Base-by-base conservation (phyloP, 345 rosid species). In the Populus ilicifolia region DNA sequence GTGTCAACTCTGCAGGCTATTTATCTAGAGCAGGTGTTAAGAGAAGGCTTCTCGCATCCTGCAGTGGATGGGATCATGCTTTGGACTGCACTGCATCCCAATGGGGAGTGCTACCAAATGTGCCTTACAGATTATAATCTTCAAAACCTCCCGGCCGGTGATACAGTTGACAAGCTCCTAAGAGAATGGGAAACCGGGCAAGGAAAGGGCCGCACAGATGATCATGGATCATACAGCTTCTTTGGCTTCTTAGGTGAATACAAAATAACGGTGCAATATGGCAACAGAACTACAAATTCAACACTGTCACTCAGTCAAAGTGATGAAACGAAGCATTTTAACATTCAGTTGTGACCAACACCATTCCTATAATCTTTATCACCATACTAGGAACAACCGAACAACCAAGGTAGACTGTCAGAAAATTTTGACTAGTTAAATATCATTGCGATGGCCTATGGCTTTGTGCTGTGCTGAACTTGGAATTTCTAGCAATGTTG, bases 71-170 rank as follows among this genome's bases (percentile, higher is more conserved):
- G 99, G 75, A 94, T 94, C 18, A 87, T 93, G 86, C 86, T 90
- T 6, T 94, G 98, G 99, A 88, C 97, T 0, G 98, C 99, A 33
- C 85, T 94, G 14, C 90, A 90, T 74, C 86, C 93, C 1, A 21
- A 84, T 1, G 97, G 96, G n/a, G 97, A 94, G n/a, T 94, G 98
- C 66, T 94, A 93, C 83, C 86, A 85, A 70, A 93, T 91, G 98
- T 93, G 99, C 83, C 86, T 94, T 41, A 93, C 96, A 0, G 94
- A 90, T 54, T 12, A 77, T 38, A 85, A 89, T 62, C 75, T 93
- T 4, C 56, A 56, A 1, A 95, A 90, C 79, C 90, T 95, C 0
- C 96, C 94, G 1, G 91, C 99, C 0, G 98, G 98, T 4, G 83
- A 95, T 25, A 82, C 82, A 52, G 94, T 93, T 33, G 98, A 95